Conservation (phyloP, 176 grass and related monocot species). For the Musa schizocarpa region DNA sequence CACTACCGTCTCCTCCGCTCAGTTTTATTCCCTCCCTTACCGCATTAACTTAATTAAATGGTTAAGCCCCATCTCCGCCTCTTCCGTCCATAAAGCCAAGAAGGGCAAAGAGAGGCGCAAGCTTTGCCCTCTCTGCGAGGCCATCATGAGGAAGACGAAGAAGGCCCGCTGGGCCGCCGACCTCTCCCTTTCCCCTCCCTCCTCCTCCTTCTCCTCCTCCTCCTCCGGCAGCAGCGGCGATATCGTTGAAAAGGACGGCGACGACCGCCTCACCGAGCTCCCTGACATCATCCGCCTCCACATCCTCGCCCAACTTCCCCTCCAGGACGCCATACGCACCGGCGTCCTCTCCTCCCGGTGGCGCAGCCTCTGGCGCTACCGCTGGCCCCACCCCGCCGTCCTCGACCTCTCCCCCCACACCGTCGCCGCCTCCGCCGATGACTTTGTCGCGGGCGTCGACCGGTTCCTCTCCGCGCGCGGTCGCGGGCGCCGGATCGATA, state of each 20-base stretch:
- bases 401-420: neutral
- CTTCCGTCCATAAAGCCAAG: neutral
- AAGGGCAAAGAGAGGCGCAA: neutral
- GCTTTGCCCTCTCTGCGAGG: neutral
- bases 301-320: constrained; percentile 13
- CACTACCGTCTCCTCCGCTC: too few relatives aligned
- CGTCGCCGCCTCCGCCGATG: neutral
- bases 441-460: neutral
- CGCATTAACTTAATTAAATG: too few relatives aligned
- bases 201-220: neutral
- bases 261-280: constrained; percentile 4
- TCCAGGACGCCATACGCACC: constrained; percentile 2
- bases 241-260: neutral
- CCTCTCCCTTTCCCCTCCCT: neutral
- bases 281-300: neutral
- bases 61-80: neutral
- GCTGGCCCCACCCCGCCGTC: constrained; percentile 22
- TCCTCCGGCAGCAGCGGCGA: neutral
- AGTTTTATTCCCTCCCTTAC: too few relatives aligned
- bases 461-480: constrained; percentile 12
- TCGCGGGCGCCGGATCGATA: constrained; percentile 39
- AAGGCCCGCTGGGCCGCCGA: neutral
- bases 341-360: neutral
- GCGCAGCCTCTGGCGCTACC: constrained; percentile 19
- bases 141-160: neutral